Base-by-base conservation (phyloP, 805 yeast genomes). In the Lachancea mirantina region DNA sequence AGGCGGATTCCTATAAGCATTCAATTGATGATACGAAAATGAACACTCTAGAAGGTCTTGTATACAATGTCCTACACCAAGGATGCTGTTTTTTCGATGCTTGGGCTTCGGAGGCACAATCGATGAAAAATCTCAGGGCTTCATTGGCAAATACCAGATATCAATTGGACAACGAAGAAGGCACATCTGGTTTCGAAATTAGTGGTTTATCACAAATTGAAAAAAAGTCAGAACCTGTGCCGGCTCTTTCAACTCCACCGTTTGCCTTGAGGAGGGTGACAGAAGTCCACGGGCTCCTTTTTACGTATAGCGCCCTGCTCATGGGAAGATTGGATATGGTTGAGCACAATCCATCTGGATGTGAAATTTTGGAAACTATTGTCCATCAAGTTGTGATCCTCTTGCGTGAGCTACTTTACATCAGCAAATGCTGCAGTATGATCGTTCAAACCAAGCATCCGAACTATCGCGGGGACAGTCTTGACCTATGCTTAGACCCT, bases 261-360 rank as follows among this genome's bases (percentile, higher is more conserved):
- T 57, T 62, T 34, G 84, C 84, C 0, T 65, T 71, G 35, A 70
- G 65, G 35, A 63, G 94, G 45, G 61, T 81, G 15, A 69, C 74
- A 16, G 88, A 81, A 52, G 70, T 81, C 24, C 70, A 78, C 44
- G 70, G 72, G 17, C 61, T 77, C 4, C 48, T 80, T 10, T 70
- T 72, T 45, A 64, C 73, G 1, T 82, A 82, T 46, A 62, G 81
- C 41, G 78, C 80, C 2, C 47, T 83, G 42, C 70, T 82, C 7
- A 65, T 80, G 10, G 94, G 94, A n/a, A 61, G 94, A 45, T 57
- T 83, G 42, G 92, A 83, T 52, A 64, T 83, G 55, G 74, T 82
- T 21, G 92, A 83, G 49, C 80, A 77, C 45, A 82, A 81, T 49
- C 68, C 76, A 4, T 64, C 64, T 11, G 89, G 89, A 2, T 76